Conservation (phyloP, 495 filamentous ascomycete species). For the Aspergillus affinis region DNA sequence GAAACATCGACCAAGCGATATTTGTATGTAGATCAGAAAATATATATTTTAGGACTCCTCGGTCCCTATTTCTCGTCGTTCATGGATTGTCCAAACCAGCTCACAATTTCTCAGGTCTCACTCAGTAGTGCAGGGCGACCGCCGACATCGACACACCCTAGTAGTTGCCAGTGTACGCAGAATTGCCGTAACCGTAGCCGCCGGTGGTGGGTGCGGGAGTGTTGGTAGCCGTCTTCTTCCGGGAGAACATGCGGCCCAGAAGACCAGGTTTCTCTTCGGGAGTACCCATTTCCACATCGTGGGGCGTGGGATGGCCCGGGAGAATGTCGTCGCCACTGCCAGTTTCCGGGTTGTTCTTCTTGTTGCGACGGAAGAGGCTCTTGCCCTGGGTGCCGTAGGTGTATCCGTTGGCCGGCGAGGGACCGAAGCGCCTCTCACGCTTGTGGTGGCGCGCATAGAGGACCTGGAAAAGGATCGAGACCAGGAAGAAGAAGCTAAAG, state of each 20-base stretch:
- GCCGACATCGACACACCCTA: slow-evolving; percentile 12
- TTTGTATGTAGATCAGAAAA: neutral
- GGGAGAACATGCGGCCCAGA: slow-evolving; percentile 11
- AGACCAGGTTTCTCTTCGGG: slow-evolving; percentile 27
- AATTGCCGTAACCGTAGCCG: slow-evolving; percentile 39
- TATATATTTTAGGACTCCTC: no score
- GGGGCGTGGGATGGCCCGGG: slow-evolving; percentile 36
- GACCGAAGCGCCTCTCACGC: slow-evolving; percentile 77
- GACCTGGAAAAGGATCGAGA: slow-evolving; percentile 63
- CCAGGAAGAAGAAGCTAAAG: slow-evolving; percentile 62
- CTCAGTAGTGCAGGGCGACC: neutral
- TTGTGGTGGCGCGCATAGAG: slow-evolving; percentile 66
- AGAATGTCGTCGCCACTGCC: slow-evolving; percentile 31
- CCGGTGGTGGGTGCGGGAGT: slow-evolving; percentile 12
- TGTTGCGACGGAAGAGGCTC: slow-evolving; percentile 51
- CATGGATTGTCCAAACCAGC: no score
- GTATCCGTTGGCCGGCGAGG: slow-evolving; percentile 74
- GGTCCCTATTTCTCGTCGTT: no score
- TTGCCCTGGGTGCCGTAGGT: slow-evolving; percentile 62
- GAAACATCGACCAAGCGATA: no score
- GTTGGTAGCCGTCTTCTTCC: slow-evolving; percentile 27
- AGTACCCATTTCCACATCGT: slow-evolving; percentile 36
- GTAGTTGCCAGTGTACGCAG: slow-evolving; percentile 40
- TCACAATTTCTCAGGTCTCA: slow-evolving; percentile 1
- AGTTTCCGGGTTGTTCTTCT: slow-evolving; percentile 42